Conservation (phyloP, 768 basidiomycete genomes). For the Trametes sanguinea region DNA sequence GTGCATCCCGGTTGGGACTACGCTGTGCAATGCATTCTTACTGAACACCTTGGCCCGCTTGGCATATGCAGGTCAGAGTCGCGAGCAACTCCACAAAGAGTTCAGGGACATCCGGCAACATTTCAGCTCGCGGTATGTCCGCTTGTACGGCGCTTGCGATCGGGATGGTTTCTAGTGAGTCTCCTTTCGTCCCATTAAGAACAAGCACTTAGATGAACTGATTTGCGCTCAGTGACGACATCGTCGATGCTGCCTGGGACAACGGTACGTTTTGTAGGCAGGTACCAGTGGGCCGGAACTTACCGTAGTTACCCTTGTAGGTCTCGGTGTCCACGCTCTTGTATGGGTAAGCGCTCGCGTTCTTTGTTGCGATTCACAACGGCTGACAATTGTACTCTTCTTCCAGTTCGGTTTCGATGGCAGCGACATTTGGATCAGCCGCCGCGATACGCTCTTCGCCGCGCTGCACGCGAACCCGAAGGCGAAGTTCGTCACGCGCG, state of each 20-base stretch:
- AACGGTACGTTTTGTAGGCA: constrained; percentile 29
- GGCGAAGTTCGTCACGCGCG: constrained; percentile 30
- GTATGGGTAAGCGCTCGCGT: constrained; percentile 56
- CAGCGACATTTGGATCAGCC: constrained; percentile 26
- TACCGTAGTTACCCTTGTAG: background rate
- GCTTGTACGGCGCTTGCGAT: constrained; percentile 46
- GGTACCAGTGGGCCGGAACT: background rate
- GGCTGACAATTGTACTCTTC: background rate
- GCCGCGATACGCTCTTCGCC: constrained; percentile 31
- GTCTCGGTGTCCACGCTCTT: constrained; percentile 67
- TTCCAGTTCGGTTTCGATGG: constrained; percentile 35
- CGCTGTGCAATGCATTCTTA: background rate
- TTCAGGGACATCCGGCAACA: constrained; percentile 60
- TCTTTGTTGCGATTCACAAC: background rate
- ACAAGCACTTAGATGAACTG: too few relatives aligned
- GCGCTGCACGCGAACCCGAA: constrained; percentile 32
- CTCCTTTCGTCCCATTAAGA: background rate
- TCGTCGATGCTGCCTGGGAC: constrained; percentile 69
- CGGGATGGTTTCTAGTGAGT: constrained; percentile 42
- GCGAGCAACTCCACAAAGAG: constrained; percentile 49
- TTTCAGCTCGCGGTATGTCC: constrained; percentile 69
- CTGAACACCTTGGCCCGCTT: background rate
- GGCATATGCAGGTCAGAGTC: constrained; percentile 54
- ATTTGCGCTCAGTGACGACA: constrained; percentile 45
- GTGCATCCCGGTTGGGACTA: background rate